These are phyloP conservation scores for Macrotyloma uniflorum DNA, from an alignment of 306 rosid species.

Conservation along the genomic window DNA sequence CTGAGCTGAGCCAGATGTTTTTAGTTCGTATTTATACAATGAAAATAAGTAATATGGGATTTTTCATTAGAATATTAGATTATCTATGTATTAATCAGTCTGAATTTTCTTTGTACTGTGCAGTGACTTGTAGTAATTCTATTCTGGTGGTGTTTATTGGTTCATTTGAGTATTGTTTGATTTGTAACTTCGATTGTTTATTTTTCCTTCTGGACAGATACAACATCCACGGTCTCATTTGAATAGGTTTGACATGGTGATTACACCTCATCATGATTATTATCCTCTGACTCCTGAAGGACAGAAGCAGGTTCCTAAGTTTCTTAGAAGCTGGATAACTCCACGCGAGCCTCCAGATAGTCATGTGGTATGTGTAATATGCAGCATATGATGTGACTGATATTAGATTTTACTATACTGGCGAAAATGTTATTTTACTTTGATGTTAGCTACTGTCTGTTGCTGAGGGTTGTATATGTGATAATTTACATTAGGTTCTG, in stretches of 20 bases:
- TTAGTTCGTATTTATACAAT: background rate
- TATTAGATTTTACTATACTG: conserved; percentile 8
- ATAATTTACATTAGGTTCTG: conserved; percentile 65
- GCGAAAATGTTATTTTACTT: conserved; percentile 28
- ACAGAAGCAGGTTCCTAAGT: conserved; percentile 77
- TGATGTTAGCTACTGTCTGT: conserved; percentile 23
- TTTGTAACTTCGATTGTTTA: conserved; percentile 1
- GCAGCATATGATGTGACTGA: background rate
- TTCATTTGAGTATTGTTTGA: background rate
- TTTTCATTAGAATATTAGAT: background rate
- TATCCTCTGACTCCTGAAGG: conserved; percentile 82
- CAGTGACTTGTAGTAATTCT: background rate
- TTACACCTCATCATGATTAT: conserved; percentile 89
- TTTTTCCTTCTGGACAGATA: conserved; percentile 34
- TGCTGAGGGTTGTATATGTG: conserved; percentile 21
- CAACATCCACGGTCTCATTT: conserved; percentile 83
- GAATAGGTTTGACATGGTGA: conserved; percentile 88
- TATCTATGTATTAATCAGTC: background rate
- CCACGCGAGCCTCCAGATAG: conserved; percentile 86
- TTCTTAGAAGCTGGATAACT: conserved; percentile 85
- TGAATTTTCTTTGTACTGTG: conserved; percentile 6
- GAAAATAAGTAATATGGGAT: background rate
- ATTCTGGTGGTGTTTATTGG: conserved; percentile 5
- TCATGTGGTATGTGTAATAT: conserved; percentile 72
- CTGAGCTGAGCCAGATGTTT: background rate